These are phyloP conservation scores for Rhododendron ovatum DNA, from an alignment of 148 eudicot species.

Conservation along the genomic window DNA sequence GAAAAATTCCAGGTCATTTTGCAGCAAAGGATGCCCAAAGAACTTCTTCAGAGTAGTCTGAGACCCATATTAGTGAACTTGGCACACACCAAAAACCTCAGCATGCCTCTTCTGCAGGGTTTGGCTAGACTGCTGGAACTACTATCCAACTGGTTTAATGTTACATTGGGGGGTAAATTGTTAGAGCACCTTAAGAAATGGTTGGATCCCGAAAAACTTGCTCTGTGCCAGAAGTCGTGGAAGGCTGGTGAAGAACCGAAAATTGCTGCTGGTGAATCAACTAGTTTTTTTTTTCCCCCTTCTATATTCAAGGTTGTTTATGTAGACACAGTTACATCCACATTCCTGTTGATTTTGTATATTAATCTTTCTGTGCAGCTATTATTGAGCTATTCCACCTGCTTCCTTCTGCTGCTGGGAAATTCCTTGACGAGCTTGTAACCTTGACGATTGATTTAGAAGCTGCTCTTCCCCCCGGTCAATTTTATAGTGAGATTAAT, in stretches of 20 bases:
- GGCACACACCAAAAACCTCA: conserved; percentile 92
- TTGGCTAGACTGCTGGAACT: conserved; percentile 96
- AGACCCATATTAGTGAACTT: conserved; percentile 91
- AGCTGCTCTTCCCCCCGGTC: conserved; percentile 87
- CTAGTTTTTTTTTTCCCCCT: background rate
- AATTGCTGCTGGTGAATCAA: conserved; percentile 80
- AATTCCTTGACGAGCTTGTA: conserved; percentile 94
- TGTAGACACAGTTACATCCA: background rate
- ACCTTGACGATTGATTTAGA: conserved; percentile 94
- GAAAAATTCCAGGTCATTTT: conserved; percentile 57
- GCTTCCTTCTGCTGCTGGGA: conserved; percentile 93
- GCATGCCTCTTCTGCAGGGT: conserved; percentile 96
- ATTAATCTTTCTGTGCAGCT: conserved; percentile 47
- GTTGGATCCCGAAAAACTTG: conserved; percentile 96
- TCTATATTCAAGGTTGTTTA: background rate
- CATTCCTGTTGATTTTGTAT: background rate
- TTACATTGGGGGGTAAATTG: conserved; percentile 84
- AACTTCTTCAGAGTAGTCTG: conserved; percentile 94
- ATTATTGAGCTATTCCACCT: conserved; percentile 95
- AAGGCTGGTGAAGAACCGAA: conserved; percentile 98
- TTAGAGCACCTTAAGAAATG: conserved; percentile 96
- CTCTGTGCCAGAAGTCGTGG: conserved; percentile 90
- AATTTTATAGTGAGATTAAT: conserved; percentile 89
- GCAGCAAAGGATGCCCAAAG: conserved; percentile 98
- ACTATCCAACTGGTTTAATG: conserved; percentile 93